These are phyloP conservation scores for Raffaelea albimanens DNA, from an alignment of 2,329 filamentous ascomycete genomes.

Conservation along the genomic window DNA sequence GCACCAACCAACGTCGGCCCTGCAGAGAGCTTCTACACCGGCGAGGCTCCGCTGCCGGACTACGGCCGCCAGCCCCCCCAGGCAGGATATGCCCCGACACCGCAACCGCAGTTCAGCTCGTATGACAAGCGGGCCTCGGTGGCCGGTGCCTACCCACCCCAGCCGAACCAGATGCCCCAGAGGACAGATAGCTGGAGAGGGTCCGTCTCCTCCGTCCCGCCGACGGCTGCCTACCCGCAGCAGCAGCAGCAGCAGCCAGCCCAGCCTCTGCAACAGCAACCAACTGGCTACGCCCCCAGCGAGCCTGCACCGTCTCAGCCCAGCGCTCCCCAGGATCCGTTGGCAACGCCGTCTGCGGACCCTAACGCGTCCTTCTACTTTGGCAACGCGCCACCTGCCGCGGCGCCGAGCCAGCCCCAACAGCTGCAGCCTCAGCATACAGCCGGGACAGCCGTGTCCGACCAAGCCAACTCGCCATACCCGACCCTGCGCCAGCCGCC, in stretches of 20 bases:
- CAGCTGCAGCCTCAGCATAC: slow-evolving; percentile 11
- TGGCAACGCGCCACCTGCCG: slow-evolving; percentile 22
- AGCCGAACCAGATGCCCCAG: slow-evolving; percentile 26
- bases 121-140: slow-evolving; percentile 34
- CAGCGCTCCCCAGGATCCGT: slow-evolving; percentile 20
- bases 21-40: slow-evolving; percentile 76
- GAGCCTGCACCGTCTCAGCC: slow-evolving; percentile 1
- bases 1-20: slow-evolving; percentile 34
- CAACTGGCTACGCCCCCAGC: slow-evolving; percentile 2
- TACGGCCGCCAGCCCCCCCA: slow-evolving; percentile 39
- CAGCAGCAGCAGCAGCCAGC: slow-evolving; percentile 17
- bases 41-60: slow-evolving; percentile 39
- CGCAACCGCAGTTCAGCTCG: slow-evolving; percentile 32
- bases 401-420: slow-evolving; percentile 21
- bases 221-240: slow-evolving; percentile 22
- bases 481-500: slow-evolving; percentile 38
- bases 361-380: slow-evolving; percentile 51
- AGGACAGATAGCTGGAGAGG: slow-evolving; percentile 42
- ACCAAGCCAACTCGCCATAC: slow-evolving; percentile 40
- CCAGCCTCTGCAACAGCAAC: not conserved
- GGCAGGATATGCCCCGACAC: slow-evolving; percentile 40
- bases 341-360: slow-evolving; percentile 32
- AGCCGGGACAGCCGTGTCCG: slow-evolving; percentile 24
- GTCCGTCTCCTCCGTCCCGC: slow-evolving; percentile 23
- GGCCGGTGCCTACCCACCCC: slow-evolving; percentile 31